Evolutionary conservation across 1,284 basidiomycete species (phyloP).

Genomic region (Porodaedalea pini): DNA sequence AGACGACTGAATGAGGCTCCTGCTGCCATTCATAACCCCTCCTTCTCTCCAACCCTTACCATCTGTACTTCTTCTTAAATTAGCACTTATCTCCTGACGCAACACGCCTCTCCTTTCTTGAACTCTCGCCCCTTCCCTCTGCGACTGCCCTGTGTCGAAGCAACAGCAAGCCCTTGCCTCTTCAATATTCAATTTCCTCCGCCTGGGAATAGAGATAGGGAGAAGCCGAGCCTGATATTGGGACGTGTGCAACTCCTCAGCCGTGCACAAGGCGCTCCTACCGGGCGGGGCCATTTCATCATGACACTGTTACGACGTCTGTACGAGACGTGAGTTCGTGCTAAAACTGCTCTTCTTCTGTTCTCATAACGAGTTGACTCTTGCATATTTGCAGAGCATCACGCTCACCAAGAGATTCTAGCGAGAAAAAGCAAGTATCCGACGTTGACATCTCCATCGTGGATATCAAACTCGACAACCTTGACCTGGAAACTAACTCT

Average conservation of each 20-base stretch:
- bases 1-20: too few species aligned
- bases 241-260: background rate
- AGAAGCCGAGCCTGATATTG: conserved; percentile 3
- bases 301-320: conserved; percentile 12
- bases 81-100: background rate
- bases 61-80: background rate
- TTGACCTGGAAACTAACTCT: conserved; percentile 16
- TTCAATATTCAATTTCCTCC: conserved; percentile 1
- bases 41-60: background rate
- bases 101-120: background rate
- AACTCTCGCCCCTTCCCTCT: background rate
- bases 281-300: conserved; percentile 1
- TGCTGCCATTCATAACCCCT: background rate
- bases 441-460: conserved; percentile 17
- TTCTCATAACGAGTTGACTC: conserved; percentile 1
- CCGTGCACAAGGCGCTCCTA: background rate
- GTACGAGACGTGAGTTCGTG: conserved; percentile 12
- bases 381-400: background rate
- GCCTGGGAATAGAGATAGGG: conserved; percentile 11
- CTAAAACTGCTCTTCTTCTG: background rate
- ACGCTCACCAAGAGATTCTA: conserved; percentile 10
- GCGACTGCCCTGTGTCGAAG: background rate
- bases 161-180: background rate
- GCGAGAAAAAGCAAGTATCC: conserved; percentile 12
- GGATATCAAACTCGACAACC: conserved; percentile 21